phyloP scores from a whole-genome alignment of 805 yeast genomes.

The Candida koratica region DNA sequence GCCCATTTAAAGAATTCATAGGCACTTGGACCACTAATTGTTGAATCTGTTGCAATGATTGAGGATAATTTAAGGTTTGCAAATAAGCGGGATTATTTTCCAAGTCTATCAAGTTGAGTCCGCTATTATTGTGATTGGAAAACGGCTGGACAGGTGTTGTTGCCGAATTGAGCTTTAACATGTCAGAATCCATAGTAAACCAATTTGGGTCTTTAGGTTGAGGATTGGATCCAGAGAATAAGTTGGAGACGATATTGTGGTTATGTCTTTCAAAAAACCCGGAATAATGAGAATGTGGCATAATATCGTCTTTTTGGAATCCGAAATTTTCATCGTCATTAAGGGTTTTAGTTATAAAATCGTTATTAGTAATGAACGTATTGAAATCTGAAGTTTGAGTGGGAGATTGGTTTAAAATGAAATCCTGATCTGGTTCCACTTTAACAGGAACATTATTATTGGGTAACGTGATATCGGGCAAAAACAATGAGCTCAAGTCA shows the following conservation, averaged over 20 bases:
- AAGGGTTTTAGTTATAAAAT: slow-evolving; percentile 15
- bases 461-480: slow-evolving; percentile 35
- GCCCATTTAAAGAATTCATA: background rate
- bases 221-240: slow-evolving; percentile 7
- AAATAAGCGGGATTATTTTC: slow-evolving; percentile 1
- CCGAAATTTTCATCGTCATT: slow-evolving; percentile 1
- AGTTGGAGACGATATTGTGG: slow-evolving; percentile 12
- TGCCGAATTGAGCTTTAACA: slow-evolving; percentile 1
- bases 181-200: slow-evolving; percentile 6
- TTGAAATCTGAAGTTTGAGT: slow-evolving; percentile 14
- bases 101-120: background rate
- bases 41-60: slow-evolving; percentile 7
- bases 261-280: slow-evolving; percentile 21
- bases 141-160: background rate
- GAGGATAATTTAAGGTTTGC: slow-evolving; percentile 4
- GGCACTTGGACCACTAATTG: slow-evolving; percentile 7
- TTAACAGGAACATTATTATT: slow-evolving; percentile 9
- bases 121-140: background rate
- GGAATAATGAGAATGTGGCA: slow-evolving; percentile 6
- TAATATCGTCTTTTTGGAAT: slow-evolving; percentile 4
- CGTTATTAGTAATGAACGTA: slow-evolving; percentile 22
- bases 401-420: slow-evolving; percentile 4
- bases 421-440: slow-evolving; percentile 4
- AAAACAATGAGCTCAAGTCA: slow-evolving; percentile 39
- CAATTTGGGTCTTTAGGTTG: slow-evolving; percentile 5